Conservation (phyloP, 306 rosid species). For the Albizia julibrissin region DNA sequence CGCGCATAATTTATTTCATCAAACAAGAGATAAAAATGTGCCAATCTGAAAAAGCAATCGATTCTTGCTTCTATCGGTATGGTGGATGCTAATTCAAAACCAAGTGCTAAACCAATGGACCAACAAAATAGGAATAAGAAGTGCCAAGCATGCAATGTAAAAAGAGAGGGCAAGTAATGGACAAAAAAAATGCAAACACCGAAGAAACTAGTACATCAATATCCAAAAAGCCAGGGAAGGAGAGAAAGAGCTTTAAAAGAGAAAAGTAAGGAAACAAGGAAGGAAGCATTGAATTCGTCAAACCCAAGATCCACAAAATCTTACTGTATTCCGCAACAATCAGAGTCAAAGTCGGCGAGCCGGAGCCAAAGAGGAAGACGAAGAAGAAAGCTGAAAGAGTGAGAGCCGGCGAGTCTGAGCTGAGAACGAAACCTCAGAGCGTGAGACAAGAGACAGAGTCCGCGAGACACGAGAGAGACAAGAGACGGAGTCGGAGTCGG, state of each 20-base stretch:
- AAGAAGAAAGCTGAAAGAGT: too few relatives aligned
- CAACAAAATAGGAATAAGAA: too few relatives aligned
- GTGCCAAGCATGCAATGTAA: too few relatives aligned
- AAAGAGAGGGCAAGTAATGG: too few relatives aligned
- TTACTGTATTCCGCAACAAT: background rate
- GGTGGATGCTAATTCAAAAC: too few relatives aligned
- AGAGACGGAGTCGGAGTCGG: too few relatives aligned
- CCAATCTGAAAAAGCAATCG: slow-evolving; percentile 81
- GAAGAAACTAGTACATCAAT: slow-evolving; percentile 36
- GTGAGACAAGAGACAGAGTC: too few relatives aligned
- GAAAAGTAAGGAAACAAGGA: slow-evolving; percentile 24
- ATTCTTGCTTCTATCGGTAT: slow-evolving; percentile 88
- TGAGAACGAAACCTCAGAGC: too few relatives aligned
- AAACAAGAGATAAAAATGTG: slow-evolving; percentile 55
- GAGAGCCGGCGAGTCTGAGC: too few relatives aligned
- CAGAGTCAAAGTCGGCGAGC: background rate
- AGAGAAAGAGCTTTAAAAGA: slow-evolving; percentile 53
- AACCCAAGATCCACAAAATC: background rate
- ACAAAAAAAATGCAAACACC: slow-evolving; percentile 26
- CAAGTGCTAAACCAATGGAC: too few relatives aligned
- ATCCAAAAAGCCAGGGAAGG: slow-evolving; percentile 72
- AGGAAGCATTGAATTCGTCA: background rate
- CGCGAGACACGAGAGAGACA: too few relatives aligned
- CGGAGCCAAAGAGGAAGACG: too few relatives aligned
- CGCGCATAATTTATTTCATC: slow-evolving; percentile 65